Conservation (phyloP, 192 early-diverging fungal genomes). For the Backusella tarrabulga region DNA sequence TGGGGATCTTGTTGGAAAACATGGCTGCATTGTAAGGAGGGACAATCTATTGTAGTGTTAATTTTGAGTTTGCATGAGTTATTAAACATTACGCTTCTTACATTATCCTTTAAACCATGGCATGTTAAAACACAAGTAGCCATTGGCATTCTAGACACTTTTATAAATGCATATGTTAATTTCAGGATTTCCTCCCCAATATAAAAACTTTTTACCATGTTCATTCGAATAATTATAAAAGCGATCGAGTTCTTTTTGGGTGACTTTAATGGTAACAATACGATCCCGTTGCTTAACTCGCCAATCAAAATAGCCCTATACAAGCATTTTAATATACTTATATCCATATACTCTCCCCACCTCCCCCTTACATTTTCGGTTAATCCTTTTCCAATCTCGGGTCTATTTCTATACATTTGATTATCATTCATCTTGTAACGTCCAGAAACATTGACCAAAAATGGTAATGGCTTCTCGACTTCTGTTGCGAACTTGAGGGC, state of each 20-base stretch:
- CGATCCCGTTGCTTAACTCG: constrained; percentile 18
- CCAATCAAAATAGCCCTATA: constrained; percentile 33
- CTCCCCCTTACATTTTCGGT: neutral
- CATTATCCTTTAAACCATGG: constrained; percentile 51
- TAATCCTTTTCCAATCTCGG: constrained; percentile 15
- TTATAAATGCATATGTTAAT: neutral
- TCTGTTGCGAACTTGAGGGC: constrained; percentile 31
- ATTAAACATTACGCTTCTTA: constrained; percentile 22
- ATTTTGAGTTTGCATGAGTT: neutral
- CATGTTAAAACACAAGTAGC: constrained; percentile 48
- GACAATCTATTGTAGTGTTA: constrained; percentile 35
- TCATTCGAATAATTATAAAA: constrained; percentile 29
- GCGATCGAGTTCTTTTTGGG: constrained; percentile 23
- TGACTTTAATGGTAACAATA: constrained; percentile 19
- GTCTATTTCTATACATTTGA: constrained; percentile 15
- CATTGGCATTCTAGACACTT: constrained; percentile 46
- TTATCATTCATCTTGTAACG: constrained; percentile 33
- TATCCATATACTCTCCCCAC: neutral
- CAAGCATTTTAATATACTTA: neutral
- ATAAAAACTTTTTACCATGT: constrained; percentile 17
- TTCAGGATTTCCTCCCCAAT: neutral
- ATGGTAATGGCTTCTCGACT: constrained; percentile 20
- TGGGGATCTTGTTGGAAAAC: constrained; percentile 37
- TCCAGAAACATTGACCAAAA: constrained; percentile 30
- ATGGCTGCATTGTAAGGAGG: constrained; percentile 43